phyloP scores from a whole-genome alignment of 345 rosid species.

The Aurinia saxatilis region DNA sequence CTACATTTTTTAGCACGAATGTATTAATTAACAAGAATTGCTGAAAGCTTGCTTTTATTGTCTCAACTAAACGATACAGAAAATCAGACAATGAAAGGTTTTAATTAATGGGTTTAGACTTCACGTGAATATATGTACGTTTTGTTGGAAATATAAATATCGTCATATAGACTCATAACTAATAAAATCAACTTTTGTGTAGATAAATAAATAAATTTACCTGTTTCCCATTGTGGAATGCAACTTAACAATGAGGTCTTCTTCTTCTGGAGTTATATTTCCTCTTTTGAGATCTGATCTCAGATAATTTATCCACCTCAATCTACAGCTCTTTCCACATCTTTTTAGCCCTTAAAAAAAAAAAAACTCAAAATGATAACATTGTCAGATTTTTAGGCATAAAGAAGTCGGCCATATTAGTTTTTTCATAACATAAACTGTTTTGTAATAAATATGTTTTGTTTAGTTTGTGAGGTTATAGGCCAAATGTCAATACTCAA shows the following conservation, averaged over 20 bases:
- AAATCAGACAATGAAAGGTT: too few species aligned
- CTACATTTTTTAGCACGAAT: too few species aligned
- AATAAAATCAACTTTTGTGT: too few species aligned
- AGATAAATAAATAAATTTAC: background rate
- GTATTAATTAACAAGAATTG: too few species aligned
- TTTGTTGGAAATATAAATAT: background rate
- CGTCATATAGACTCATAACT: background rate
- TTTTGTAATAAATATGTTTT: too few species aligned
- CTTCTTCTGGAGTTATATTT: conserved; percentile 43
- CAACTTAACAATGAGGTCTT: conserved; percentile 42
- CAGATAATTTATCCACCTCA: conserved; percentile 50
- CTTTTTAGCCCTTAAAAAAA: conserved; percentile 40
- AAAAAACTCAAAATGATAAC: background rate
- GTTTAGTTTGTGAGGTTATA: too few species aligned
- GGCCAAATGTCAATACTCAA: too few species aligned
- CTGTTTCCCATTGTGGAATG: conserved; percentile 46
- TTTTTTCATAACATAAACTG: background rate
- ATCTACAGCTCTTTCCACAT: conserved; percentile 52
- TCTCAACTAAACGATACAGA: background rate
- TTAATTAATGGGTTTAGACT: background rate
- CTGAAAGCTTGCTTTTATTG: too few species aligned
- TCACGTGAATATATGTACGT: background rate
- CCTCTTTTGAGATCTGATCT: conserved; percentile 51
- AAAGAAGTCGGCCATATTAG: background rate
- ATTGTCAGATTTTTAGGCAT: background rate